Evolutionary conservation across 495 filamentous ascomycete species (phyloP), one percentile per base, ranked within the genome.

Genomic region (Xylona heveae): DNA sequence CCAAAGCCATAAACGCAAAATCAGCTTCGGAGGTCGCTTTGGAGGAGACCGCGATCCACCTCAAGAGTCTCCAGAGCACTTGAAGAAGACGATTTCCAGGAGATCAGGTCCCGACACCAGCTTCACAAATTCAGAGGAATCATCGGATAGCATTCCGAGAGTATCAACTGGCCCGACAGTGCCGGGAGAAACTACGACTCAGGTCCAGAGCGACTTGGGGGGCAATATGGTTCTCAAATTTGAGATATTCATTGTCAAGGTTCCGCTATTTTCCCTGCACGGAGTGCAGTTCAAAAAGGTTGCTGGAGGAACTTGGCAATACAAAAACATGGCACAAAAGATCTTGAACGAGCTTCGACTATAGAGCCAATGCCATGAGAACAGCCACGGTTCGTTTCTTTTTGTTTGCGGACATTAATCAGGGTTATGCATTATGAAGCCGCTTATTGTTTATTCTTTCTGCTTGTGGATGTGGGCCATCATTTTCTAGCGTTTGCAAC

Each of bases 281-380:
- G 88, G 88, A 25, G 80, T 99, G 30, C 88, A 99, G 51, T 99
- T 99, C 60, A 99, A 99, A 63, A 81, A 85, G 51, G 72, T 95
- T 28, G 70, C 79, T 19, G 91, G 88, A 4, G 79, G 84, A 24
- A 93, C 88, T 38, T 94, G 84, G 84, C 83, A 93, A 53, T 99
- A 94, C 48, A 91, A 93, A 57, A 78, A 81, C 39, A 82, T 95
- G 79, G 88, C 88, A 26, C 81, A 90, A 51, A 79, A 78, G 46
- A 95, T 99, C 48, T 57, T 99, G 40, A 66, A 75, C 44, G 83
- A 85, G 43, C 50, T 99, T 46, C 68, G 78, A 48, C 64, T 97
- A 38, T 94, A 53, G 58, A 42, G 26, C n/a, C n/a, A n/a, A n/a
- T n/a, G 31, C n/a, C n/a, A n/a, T n/a, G n/a, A n/a, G n/a, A n/a